These are phyloP conservation scores for Aegilops bicornis DNA, from an alignment of 176 grass and related monocot genomes.

Conservation along the genomic window DNA sequence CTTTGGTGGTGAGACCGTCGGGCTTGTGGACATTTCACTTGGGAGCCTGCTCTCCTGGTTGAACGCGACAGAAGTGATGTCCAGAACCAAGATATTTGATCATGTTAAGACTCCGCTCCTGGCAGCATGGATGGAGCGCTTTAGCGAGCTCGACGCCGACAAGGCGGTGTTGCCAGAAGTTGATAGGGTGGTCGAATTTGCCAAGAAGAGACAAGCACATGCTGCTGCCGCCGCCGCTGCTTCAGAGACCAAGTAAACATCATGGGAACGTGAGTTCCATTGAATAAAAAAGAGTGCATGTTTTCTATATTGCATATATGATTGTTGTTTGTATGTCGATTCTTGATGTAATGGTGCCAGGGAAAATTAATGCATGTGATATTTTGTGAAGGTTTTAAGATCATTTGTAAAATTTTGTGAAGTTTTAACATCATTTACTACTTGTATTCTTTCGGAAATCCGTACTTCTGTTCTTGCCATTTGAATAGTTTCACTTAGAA, in stretches of 20 bases:
- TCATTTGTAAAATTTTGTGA: not conserved
- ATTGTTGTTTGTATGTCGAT: not conserved
- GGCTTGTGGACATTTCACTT: slow-evolving; percentile 37
- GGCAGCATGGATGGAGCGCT: slow-evolving; percentile 36
- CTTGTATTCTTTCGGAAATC: no score
- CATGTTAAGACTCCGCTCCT: slow-evolving; percentile 22
- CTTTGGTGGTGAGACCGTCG: slow-evolving; percentile 53
- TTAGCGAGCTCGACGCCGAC: slow-evolving; percentile 28
- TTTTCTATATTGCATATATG: not conserved
- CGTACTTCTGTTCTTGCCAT: no score
- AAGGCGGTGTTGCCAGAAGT: slow-evolving; percentile 37
- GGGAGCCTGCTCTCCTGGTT: slow-evolving; percentile 18
- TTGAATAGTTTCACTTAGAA: no score
- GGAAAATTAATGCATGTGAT: not conserved
- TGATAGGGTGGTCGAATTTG: slow-evolving; percentile 28
- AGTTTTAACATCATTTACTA: no score
- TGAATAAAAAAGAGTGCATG: not conserved
- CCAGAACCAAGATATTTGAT: slow-evolving; percentile 19
- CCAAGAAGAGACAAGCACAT: slow-evolving; percentile 5
- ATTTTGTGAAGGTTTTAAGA: not conserved
- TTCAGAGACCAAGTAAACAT: not conserved
- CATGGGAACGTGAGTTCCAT: not conserved
- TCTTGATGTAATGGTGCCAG: not conserved
- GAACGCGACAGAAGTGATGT: slow-evolving; percentile 16
- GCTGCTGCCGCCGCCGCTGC: not conserved